phyloP scores from a whole-genome alignment of 345 rosid species.

The Durio zibethinus region DNA sequence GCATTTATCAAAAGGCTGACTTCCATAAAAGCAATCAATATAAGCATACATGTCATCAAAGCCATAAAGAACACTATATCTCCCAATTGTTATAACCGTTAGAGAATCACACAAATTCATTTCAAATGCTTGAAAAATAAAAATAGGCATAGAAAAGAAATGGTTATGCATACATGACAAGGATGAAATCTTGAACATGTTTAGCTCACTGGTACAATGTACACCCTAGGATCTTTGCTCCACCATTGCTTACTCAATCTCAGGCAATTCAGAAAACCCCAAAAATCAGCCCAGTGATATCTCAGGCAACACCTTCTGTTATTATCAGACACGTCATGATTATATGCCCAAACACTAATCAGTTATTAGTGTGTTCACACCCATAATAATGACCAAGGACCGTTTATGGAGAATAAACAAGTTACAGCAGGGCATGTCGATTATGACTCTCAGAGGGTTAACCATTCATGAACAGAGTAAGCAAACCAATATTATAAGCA shows the following conservation, averaged over 20 bases:
- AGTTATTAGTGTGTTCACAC: not conserved
- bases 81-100: not conserved
- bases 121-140: not conserved
- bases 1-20: not conserved
- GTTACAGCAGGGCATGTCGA: not conserved
- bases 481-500: not conserved
- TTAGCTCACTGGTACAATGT: not conserved
- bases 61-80: not conserved
- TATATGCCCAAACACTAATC: not conserved
- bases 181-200: not conserved
- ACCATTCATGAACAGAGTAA: not conserved
- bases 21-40: not conserved
- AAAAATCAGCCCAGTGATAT: not conserved
- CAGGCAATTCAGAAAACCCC: not conserved
- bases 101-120: not conserved
- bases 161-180: not conserved
- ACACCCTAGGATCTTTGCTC: not conserved
- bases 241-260: not conserved
- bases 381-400: not conserved
- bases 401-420: not conserved
- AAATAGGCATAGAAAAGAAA: not conserved
- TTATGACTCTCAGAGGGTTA: not conserved
- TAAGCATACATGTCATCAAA: not conserved
- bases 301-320: not conserved
- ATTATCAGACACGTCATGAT: not conserved